Conservation (phyloP, 169 alveolate species). For the Cryptosporidium canis region DNA sequence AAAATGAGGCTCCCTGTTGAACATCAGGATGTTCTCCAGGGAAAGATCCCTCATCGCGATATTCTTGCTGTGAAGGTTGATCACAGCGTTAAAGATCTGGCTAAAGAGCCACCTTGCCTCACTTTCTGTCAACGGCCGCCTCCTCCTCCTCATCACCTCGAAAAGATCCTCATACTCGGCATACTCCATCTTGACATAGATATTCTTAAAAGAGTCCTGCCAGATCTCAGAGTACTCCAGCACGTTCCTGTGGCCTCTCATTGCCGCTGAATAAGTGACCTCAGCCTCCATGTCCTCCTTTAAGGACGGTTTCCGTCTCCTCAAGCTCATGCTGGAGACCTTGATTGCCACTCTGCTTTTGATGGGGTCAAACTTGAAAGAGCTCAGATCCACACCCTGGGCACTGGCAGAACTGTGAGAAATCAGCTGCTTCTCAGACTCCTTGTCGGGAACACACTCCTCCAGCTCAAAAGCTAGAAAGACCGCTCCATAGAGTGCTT, state of each 20-base stretch:
- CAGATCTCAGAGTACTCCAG: conserved; percentile 61
- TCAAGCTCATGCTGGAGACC: conserved; percentile 39
- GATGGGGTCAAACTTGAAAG: not conserved
- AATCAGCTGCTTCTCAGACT: not conserved
- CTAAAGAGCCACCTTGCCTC: conserved; percentile 77
- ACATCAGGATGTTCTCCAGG: conserved; percentile 79
- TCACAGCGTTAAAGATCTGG: conserved; percentile 74
- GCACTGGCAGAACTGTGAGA: not conserved
- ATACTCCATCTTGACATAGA: conserved; percentile 76
- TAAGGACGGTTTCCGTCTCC: conserved; percentile 49
- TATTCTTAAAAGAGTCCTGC: conserved; percentile 65
- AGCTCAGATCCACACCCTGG: not conserved
- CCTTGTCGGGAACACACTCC: not conserved
- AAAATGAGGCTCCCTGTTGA: conserved; percentile 74
- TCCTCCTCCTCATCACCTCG: conserved; percentile 78
- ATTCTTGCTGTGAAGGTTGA: conserved; percentile 70
- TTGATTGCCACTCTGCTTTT: conserved; percentile 39
- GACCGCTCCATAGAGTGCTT: conserved; percentile 65
- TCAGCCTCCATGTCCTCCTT: conserved; percentile 63
- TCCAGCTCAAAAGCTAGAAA: conserved; percentile 50
- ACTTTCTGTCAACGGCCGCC: conserved; percentile 73
- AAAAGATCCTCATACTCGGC: conserved; percentile 78
- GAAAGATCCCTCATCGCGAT: conserved; percentile 79
- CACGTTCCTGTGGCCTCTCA: conserved; percentile 55
- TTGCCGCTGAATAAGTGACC: conserved; percentile 4